These are phyloP conservation scores for Ramichloridium luteum DNA, from an alignment of 2,329 filamentous ascomycete species.

Conservation along the genomic window DNA sequence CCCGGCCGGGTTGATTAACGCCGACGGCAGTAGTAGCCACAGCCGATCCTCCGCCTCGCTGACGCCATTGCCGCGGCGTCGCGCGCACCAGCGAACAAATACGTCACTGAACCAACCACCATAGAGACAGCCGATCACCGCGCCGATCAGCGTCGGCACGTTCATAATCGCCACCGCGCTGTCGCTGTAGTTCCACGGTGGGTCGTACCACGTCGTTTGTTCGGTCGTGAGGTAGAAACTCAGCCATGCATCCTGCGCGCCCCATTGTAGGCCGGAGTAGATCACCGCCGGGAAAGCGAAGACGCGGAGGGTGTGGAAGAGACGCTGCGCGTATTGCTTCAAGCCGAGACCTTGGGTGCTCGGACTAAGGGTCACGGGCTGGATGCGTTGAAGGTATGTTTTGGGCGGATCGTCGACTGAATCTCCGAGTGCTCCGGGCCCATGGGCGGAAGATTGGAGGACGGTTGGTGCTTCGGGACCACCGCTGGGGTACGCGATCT, in stretches of 20 bases:
- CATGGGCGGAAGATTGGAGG: neutral
- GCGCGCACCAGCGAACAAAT: constrained; percentile 45
- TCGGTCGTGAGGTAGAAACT: constrained; percentile 48
- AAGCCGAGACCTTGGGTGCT: constrained; percentile 43
- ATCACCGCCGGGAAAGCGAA: constrained; percentile 47
- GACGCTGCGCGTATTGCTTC: constrained; percentile 41
- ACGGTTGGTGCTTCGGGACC: constrained; percentile 3
- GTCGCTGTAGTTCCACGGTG: constrained; percentile 44
- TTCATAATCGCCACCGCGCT: constrained; percentile 46
- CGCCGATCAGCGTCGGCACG: constrained; percentile 43
- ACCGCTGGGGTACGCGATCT: constrained; percentile 5
- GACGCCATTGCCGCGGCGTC: constrained; percentile 33
- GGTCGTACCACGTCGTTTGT: constrained; percentile 43
- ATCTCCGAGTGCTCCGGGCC: constrained; percentile 5
- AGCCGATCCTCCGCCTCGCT: constrained; percentile 45
- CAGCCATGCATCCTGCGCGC: constrained; percentile 47
- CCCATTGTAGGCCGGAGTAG: constrained; percentile 48
- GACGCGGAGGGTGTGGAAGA: constrained; percentile 45
- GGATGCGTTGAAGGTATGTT: constrained; percentile 44
- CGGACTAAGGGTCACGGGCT: constrained; percentile 43
- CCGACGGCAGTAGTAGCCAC: constrained; percentile 40
- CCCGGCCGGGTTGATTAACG: constrained; percentile 39
- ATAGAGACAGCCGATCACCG: constrained; percentile 44
- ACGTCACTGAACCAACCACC: constrained; percentile 46
- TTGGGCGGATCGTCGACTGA: constrained; percentile 20